These are phyloP conservation scores for Mycena chlorophos DNA, from an alignment of 768 basidiomycete genomes.

Conservation along the genomic window DNA sequence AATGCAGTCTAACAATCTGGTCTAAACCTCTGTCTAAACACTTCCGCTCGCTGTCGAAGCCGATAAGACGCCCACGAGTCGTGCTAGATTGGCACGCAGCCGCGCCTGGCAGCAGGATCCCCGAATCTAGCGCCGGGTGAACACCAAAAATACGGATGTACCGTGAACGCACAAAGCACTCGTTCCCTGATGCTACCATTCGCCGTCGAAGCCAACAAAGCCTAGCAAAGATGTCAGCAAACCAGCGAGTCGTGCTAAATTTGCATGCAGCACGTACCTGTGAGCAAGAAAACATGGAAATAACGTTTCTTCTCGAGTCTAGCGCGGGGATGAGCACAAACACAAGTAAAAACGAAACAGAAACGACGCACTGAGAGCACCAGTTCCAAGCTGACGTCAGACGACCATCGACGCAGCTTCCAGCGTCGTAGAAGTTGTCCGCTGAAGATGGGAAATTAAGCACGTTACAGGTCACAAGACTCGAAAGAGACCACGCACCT, in stretches of 20 bases:
- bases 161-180: too few relatives aligned
- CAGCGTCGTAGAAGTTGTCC: constrained; percentile 88
- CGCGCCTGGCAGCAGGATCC: too few relatives aligned
- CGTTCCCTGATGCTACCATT: constrained; percentile 59
- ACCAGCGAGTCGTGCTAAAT: neutral
- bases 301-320: constrained; percentile 83
- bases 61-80: too few relatives aligned
- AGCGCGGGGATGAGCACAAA: too few relatives aligned
- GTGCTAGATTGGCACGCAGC: too few relatives aligned
- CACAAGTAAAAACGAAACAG: too few relatives aligned
- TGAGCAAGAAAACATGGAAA: constrained; percentile 76
- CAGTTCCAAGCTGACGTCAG: constrained; percentile 92
- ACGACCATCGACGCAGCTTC: constrained; percentile 81
- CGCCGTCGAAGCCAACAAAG: constrained; percentile 83
- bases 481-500: constrained; percentile 10
- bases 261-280: constrained; percentile 47
- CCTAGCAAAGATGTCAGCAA: constrained; percentile 40
- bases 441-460: too few relatives aligned
- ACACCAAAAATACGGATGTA: too few relatives aligned
- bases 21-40: neutral
- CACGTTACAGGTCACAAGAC: neutral
- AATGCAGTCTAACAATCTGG: neutral
- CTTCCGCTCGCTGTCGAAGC: too few relatives aligned
- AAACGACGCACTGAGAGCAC: too few relatives aligned
- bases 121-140: too few relatives aligned